A percentile compares a stretch with the other conserved stretches of the same genome.
phyloP scores from a whole-genome alignment of 148 eudicot species.

The Fallopia convolvulus region DNA sequence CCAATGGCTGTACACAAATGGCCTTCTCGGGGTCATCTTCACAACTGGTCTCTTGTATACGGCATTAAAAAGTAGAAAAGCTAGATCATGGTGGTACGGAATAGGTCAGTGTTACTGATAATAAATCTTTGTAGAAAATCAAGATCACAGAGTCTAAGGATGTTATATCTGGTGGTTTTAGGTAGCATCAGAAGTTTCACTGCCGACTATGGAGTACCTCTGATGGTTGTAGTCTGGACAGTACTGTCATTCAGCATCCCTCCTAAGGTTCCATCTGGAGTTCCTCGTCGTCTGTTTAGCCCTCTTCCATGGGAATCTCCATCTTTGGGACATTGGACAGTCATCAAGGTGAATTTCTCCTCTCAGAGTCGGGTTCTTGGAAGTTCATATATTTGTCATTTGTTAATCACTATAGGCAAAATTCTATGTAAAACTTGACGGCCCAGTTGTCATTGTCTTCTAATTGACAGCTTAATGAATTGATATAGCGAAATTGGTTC shows the following conservation, averaged over 20 bases:
- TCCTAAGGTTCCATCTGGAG: slow-evolving; percentile 45
- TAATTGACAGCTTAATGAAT: not conserved
- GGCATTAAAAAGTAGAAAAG: slow-evolving; percentile 50
- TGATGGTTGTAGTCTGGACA: slow-evolving; percentile 74
- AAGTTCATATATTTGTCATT: not conserved
- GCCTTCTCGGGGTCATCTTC: slow-evolving; percentile 53
- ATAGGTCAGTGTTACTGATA: slow-evolving; percentile 25
- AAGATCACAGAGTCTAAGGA: slow-evolving; percentile 39
- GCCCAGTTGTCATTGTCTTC: not conserved
- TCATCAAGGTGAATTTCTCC: slow-evolving; percentile 41
- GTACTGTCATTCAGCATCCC: slow-evolving; percentile 56
- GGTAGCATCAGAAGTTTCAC: slow-evolving; percentile 27
- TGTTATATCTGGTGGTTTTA: not conserved
- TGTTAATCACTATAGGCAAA: not conserved
- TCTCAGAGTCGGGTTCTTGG: not conserved
- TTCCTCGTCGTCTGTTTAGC: slow-evolving; percentile 72
- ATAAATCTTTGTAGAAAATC: not conserved
- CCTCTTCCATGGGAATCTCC: slow-evolving; percentile 81
- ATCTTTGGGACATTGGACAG: slow-evolving; percentile 70
- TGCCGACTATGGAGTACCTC: slow-evolving; percentile 93
- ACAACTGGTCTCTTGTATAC: slow-evolving; percentile 50
- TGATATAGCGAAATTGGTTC: not conserved
- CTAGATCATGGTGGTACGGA: slow-evolving; percentile 74
- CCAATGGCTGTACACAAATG: slow-evolving; percentile 62
- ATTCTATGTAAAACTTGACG: not conserved